These are phyloP conservation scores for Curvularia sp. DNA, from an alignment of 2,329 filamentous ascomycete species.

Conservation along the genomic window DNA sequence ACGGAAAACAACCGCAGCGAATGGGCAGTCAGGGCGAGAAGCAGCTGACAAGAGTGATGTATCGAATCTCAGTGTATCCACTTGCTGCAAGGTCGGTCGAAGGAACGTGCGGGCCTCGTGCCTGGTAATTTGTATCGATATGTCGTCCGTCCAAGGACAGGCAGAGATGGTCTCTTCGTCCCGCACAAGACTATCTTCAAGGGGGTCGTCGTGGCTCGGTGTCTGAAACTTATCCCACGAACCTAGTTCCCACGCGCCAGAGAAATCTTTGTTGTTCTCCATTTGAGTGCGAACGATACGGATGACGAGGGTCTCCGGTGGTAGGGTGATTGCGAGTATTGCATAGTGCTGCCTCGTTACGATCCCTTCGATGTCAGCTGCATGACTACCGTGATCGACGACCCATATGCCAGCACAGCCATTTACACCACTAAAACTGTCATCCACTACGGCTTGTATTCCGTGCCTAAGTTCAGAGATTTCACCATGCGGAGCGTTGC, in stretches of 20 bases:
- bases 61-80: constrained; percentile 27
- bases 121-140: constrained; percentile 44
- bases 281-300: constrained; percentile 35
- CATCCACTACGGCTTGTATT: constrained; percentile 48
- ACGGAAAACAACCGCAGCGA: constrained; percentile 32
- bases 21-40: constrained; percentile 21
- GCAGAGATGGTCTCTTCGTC: constrained; percentile 44
- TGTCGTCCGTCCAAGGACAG: constrained; percentile 27
- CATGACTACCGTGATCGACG: constrained; percentile 40
- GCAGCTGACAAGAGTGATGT: constrained; percentile 33
- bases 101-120: constrained; percentile 34
- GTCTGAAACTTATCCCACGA: constrained; percentile 37
- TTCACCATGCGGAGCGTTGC: constrained; percentile 53
- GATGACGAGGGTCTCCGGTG: constrained; percentile 40
- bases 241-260: constrained; percentile 35
- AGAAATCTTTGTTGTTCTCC: constrained; percentile 26
- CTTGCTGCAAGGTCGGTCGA: constrained; percentile 24
- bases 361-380: constrained; percentile 35
- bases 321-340: constrained; percentile 48
- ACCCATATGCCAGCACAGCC: constrained; percentile 51
- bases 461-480: constrained; percentile 55
- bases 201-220: constrained; percentile 27
- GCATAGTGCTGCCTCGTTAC: constrained; percentile 40
- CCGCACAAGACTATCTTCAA: constrained; percentile 36
- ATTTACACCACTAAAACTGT: constrained; percentile 38